Evolutionary conservation across 768 basidiomycete species (phyloP), one percentile per base, ranked within the genome.

Genomic region (Mycena sanguinolenta): DNA sequence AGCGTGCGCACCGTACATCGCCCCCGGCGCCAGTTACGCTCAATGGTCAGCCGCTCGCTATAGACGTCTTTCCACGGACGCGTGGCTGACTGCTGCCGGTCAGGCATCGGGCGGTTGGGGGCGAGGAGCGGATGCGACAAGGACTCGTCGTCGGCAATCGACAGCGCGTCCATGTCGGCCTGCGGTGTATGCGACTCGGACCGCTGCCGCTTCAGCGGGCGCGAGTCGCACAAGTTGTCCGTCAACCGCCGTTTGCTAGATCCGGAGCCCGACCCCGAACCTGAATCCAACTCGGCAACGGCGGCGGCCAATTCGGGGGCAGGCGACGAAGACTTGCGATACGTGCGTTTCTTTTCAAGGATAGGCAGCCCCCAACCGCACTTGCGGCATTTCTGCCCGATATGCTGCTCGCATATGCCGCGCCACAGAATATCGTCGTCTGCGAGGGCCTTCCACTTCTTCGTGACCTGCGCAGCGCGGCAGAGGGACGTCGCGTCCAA

Each of bases 1-100:
- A 99, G 85, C 0, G 92, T 94, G 55, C 92, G 92, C 42, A 93
- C 92, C 7, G 87, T 91, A 80, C 92, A 97, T 36, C 95, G 90
- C 13, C 97, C 97, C 53, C 95, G 91, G 23, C 97, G 90, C 98
- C 98, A 99, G 80, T 99, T 99, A 57, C 96, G 90, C 81, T 98
- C 98, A 52, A 99, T 90, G 23, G 92, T 91, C 80, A 99, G 90
- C n/a, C 98, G 92, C 79, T 99, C 98, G 77, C 94, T 95, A 81
- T 99, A 99, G 23, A 99, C 97, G 73, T 94, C 92, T 79, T 99
- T 99, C 98, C 98, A 99, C 0, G 97, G 98, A 52, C 96, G 90
- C 19, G 95, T 97, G 69, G 88, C 75, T 19, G 84, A 82, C 28
- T 80, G 75, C 16, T 60, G 75, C 12, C 75, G 70, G 39, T n/a